A percentile compares a stretch with the other conserved stretches of the same genome.
Conservation (phyloP, 1,139 yeast species). For the Arxiozyma slooffiae region DNA sequence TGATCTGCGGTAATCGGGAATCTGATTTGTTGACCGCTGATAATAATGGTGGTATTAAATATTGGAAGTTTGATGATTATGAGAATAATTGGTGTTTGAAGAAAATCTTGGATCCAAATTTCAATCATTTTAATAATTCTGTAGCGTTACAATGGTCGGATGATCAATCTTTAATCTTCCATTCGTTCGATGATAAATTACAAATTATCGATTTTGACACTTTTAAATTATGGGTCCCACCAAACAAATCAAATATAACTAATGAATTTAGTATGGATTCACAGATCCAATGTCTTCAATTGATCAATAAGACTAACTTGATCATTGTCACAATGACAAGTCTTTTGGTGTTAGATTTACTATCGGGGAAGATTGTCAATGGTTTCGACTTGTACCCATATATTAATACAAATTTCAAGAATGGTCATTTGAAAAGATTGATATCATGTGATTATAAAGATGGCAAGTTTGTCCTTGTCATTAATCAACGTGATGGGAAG, state of each 20-base stretch:
- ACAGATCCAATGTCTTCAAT: constrained; percentile 46
- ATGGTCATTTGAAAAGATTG: constrained; percentile 30
- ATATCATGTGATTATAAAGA: constrained; percentile 28
- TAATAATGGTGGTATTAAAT: constrained; percentile 68
- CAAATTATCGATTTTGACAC: constrained; percentile 49
- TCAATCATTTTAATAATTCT: constrained; percentile 32
- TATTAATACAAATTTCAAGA: constrained; percentile 31
- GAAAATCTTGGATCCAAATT: constrained; percentile 27
- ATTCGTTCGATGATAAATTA: constrained; percentile 61
- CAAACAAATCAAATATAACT: constrained; percentile 32
- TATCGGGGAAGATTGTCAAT: constrained; percentile 37
- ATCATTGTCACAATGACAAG: constrained; percentile 60
- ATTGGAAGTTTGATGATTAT: constrained; percentile 56
- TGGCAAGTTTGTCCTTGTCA: constrained; percentile 28
- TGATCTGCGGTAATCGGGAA: constrained; percentile 41
- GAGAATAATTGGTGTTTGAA: constrained; percentile 32
- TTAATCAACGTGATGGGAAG: constrained; percentile 19
- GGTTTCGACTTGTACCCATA: constrained; percentile 29
- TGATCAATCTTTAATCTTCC: constrained; percentile 65
- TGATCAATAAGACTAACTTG: constrained; percentile 44
- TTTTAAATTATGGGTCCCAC: constrained; percentile 35
- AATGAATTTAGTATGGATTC: constrained; percentile 52
- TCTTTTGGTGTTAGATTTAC: constrained; percentile 54
- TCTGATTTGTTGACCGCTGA: constrained; percentile 68
- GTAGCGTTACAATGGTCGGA: constrained; percentile 60